Percentiles rank a stretch among this genome's conserved stretches.
Evolutionary conservation across 371 early-diverging fungal species (phyloP).

Genomic region (Mortierella sp.): DNA sequence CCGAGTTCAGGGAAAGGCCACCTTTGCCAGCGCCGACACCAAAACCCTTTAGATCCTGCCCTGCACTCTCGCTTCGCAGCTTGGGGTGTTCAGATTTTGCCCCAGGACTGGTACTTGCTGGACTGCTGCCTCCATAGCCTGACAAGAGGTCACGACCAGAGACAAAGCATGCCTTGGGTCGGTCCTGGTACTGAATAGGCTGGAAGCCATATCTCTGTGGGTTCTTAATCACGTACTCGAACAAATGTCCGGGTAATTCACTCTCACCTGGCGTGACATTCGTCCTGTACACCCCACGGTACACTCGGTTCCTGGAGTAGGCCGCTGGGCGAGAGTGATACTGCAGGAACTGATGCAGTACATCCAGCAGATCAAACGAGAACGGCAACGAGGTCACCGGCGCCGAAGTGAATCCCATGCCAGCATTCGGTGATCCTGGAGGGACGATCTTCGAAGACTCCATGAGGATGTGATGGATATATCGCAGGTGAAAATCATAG

Average conservation of each 20-base stretch:
- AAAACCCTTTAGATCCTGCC: constrained; percentile 37
- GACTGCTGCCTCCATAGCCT: constrained; percentile 11
- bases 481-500: constrained; percentile 82
- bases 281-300: constrained; percentile 65
- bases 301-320: constrained; percentile 73
- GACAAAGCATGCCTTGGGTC: constrained; percentile 55
- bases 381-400: constrained; percentile 50
- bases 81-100: constrained; percentile 6
- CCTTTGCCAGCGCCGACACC: constrained; percentile 31
- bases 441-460: constrained; percentile 34
- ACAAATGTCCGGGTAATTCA: constrained; percentile 60
- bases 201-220: constrained; percentile 73
- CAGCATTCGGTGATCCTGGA: constrained; percentile 5
- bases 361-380: constrained; percentile 69
- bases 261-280: constrained; percentile 56
- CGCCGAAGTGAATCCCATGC: constrained; percentile 2
- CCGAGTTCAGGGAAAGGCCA: constrained; percentile 14
- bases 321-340: constrained; percentile 71
- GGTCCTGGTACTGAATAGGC: constrained; percentile 38
- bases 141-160: constrained; percentile 40
- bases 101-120: neutral
- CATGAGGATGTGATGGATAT: constrained; percentile 71
- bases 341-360: constrained; percentile 69
- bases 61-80: constrained; percentile 1
- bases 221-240: constrained; percentile 74